Conservation (phyloP, 495 filamentous ascomycete genomes). For the Podospora australis region DNA sequence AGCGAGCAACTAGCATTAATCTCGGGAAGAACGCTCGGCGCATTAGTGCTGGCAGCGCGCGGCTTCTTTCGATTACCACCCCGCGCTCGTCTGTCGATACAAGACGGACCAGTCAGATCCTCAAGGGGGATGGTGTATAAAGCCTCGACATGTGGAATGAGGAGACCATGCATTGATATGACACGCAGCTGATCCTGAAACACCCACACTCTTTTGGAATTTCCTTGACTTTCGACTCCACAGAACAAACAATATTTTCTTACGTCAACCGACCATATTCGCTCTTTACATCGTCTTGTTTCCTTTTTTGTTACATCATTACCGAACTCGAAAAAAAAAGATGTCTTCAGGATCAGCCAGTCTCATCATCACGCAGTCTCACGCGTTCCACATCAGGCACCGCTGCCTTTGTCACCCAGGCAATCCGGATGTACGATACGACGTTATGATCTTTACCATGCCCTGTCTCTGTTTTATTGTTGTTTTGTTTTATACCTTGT, state of each 20-base stretch:
- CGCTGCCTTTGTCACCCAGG: neutral
- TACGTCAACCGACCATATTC: conserved; percentile 21
- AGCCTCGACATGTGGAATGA: conserved; percentile 2
- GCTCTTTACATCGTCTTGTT: conserved; percentile 16
- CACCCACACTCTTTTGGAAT: conserved; percentile 17
- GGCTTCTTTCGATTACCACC: conserved; percentile 57
- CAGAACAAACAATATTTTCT: conserved; percentile 11
- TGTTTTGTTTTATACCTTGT: neutral
- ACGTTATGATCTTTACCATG: neutral
- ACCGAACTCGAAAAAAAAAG: neutral
- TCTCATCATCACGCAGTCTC: neutral
- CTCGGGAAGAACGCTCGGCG: conserved; percentile 55
- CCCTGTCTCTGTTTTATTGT: neutral
- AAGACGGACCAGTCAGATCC: conserved; percentile 22
- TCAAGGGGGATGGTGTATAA: neutral
- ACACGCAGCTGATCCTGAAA: conserved; percentile 11
- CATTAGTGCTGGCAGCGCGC: conserved; percentile 68
- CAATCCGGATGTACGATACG: neutral
- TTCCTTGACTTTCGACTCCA: conserved; percentile 10
- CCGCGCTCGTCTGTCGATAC: conserved; percentile 41
- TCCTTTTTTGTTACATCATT: conserved; percentile 2
- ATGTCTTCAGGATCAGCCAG: neutral
- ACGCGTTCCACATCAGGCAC: neutral
- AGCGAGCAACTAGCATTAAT: conserved; percentile 60
- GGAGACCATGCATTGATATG: neutral